Evolutionary conservation across 108 stramenopile genomes (phyloP).

Genomic region (Skeletonema potamos): DNA sequence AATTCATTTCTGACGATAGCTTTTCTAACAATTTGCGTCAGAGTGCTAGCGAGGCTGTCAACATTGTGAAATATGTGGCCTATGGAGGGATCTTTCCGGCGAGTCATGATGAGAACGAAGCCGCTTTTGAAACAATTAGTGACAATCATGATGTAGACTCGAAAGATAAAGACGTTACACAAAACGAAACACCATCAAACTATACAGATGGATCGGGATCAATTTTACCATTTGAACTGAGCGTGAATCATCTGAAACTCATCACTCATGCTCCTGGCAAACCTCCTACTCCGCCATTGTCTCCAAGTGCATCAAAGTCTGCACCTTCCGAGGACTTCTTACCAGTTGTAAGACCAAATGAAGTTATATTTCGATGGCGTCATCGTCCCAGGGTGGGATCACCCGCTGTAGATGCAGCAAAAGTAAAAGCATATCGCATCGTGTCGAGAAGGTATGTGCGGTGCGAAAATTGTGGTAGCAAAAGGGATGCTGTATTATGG

Average conservation of each 20-base stretch:
- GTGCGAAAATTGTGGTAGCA: too few species aligned
- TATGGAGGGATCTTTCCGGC: neutral
- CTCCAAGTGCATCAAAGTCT: neutral
- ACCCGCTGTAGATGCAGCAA: constrained; percentile 5
- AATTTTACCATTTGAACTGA: constrained; percentile 26
- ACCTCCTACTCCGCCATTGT: constrained; percentile 14
- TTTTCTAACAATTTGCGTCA: neutral
- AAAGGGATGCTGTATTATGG: neutral
- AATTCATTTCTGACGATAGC: neutral
- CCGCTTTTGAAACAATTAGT: neutral
- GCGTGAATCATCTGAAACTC: constrained; percentile 23
- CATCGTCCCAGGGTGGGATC: constrained; percentile 29
- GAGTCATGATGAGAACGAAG: neutral
- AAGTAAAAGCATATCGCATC: constrained; percentile 15
- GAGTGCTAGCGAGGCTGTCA: neutral
- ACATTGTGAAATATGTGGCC: neutral
- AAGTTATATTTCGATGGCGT: constrained; percentile 31
- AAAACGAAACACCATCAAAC: neutral
- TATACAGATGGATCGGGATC: neutral
- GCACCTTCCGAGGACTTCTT: constrained; percentile 24
- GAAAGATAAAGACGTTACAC: neutral
- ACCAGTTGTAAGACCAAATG: constrained; percentile 18
- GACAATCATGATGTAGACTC: neutral
- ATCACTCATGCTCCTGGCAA: constrained; percentile 34
- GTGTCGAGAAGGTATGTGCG: neutral